Evolutionary conservation across 305 asterid species (phyloP).

Genomic region (Ajuga reptans): DNA sequence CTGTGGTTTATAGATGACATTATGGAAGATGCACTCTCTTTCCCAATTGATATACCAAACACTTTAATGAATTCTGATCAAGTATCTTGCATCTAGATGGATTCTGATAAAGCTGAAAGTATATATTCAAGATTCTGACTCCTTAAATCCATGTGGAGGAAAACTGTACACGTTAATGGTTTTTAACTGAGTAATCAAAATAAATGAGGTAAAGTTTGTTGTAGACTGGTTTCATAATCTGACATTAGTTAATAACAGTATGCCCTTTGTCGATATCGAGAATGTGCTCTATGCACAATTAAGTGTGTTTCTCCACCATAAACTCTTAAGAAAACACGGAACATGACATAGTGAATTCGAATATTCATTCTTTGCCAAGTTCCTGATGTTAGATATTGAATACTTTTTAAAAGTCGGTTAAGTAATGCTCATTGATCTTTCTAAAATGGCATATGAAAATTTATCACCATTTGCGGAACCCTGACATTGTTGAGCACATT

Average conservation of each 20-base stretch:
- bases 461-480: not conserved
- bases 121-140: not conserved
- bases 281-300: not conserved
- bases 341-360: not conserved
- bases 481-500: not conserved
- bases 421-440: not conserved
- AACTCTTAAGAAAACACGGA: not conserved
- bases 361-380: conserved; percentile 6
- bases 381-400: not conserved
- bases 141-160: not conserved
- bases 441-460: not conserved
- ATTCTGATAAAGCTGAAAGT: not conserved
- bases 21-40: not conserved
- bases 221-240: not conserved
- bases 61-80: not conserved
- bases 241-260: not conserved
- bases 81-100: not conserved
- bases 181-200: not conserved
- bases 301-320: not conserved
- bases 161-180: not conserved
- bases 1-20: not conserved
- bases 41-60: not conserved
- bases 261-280: not conserved
- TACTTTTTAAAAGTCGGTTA: not conserved
- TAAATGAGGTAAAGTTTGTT: not conserved